Evolutionary conservation across 345 rosid species (phyloP), one percentile per base, ranked within the genome.

Genomic region (Draba incana): DNA sequence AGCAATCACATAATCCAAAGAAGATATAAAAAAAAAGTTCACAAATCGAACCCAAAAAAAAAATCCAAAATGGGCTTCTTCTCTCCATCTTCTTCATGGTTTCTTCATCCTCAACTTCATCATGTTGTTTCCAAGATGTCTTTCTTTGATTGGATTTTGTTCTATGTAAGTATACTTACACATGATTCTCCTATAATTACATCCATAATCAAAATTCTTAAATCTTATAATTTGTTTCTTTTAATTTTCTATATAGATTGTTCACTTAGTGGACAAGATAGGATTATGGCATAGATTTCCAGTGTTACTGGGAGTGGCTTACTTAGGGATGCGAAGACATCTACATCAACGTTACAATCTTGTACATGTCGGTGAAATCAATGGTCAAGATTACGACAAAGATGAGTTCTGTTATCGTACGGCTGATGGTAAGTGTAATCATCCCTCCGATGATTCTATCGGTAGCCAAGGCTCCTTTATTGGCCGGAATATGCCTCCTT

Each of bases 321-420:
- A 89, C 79, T 9, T 85, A 69, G 92, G 86, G 28, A 60, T 89
- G 1, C 63, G 90, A 69, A 84, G 96, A 74, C 85, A 89, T 70
- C 71, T 87, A 46, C 92, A 85, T 65, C 92, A 89, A 69, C 86
- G 86, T 48, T 87, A 86, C 66, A 89, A 89, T 65, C 88, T 86
- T 4, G 43, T 84, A 75, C 85, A 80, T 43, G 90, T 89, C n/a
- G 92, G 88, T 23, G 74, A 45, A 57, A 72, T 68, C 64, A 47
- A 53, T 15, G 87, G 90, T 50, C 72, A 73, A 58, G 61, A 68
- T 63, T 89, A 85, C 27, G 79, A 89, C 60, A 75, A 74, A 3
- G 68, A 75, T 8, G 79, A 80, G 44, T 84, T 81, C 56, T 43
- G 62, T 63, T 82, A 84, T 57, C 82, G 90, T 46, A 89, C 92